Conservation (phyloP, 768 basidiomycete species). For the Russula sp. region DNA sequence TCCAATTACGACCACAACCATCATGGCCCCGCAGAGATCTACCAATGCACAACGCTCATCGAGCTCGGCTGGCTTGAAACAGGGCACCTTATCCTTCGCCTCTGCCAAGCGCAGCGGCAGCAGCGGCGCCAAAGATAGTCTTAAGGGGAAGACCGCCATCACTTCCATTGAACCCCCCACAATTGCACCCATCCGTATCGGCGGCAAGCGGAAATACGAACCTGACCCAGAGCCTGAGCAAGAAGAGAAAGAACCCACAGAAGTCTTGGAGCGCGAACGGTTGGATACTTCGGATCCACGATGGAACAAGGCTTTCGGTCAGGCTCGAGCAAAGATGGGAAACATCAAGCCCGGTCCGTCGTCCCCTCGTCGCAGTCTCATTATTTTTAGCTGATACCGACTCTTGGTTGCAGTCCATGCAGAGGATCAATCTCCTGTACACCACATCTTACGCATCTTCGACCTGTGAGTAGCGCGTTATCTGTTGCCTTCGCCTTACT, state of each 20-base stretch:
- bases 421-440: slow-evolving; percentile 56
- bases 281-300: slow-evolving; percentile 24
- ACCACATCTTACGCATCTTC: slow-evolving; percentile 75
- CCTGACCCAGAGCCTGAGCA: slow-evolving; percentile 14
- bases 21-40: slow-evolving; percentile 26
- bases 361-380: neutral
- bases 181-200: slow-evolving; percentile 17
- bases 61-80: slow-evolving; percentile 18
- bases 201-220: slow-evolving; percentile 26
- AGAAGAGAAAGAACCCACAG: neutral
- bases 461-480: slow-evolving; percentile 52
- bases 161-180: slow-evolving; percentile 1
- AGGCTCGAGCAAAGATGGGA: slow-evolving; percentile 30
- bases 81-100: slow-evolving; percentile 28
- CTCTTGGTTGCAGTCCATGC: slow-evolving; percentile 53
- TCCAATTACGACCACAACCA: neutral
- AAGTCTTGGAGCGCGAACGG: slow-evolving; percentile 13
- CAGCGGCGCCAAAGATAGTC: slow-evolving; percentile 18
- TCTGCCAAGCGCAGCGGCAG: slow-evolving; percentile 29
- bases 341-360: slow-evolving; percentile 29
- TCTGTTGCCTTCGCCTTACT: neutral
- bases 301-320: slow-evolving; percentile 28
- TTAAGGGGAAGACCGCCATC: slow-evolving; percentile 20
- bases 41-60: slow-evolving; percentile 8
- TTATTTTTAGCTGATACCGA: neutral